Evolutionary conservation across 768 basidiomycete genomes (phyloP), one percentile per base, ranked within the genome.

Genomic region (Leccinum disarticulatum): DNA sequence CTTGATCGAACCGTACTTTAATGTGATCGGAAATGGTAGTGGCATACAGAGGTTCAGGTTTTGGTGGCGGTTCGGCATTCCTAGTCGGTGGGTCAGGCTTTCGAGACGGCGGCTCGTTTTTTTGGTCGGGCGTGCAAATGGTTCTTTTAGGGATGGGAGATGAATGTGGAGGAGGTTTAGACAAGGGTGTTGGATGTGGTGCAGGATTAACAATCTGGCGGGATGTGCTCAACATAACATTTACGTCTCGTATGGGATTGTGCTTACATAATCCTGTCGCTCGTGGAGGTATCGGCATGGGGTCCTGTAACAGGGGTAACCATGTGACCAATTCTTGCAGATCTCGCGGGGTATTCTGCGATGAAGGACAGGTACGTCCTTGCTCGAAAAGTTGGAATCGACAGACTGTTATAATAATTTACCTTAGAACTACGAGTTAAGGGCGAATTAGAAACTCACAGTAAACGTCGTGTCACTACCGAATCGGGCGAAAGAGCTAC

Each of bases 1-100:
- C 91, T 0, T 82, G 70, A 33, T 80, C 80, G 50, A 91, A 75
- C 22, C 76, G 81, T 19, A 87, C 80, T 54, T 76, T 79, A 22
- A 81, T 85, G 56, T 87, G 80, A 38, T 85, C 81, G 46, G 84
- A 77, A 7, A 88, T 68, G 0, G 70, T 76, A 13, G 80, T 55
- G 0, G 64, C 55, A 2, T 74, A 73, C 0, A 68, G 33, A 0
- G 56, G 58, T n/a, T 71, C 69, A 4, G 64, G 64, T 55, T 43
- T 66, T 33, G 28, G 59, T 1, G 52, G 55, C 17, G 28, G 47
- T 13, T 62, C 64, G 10, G 41, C 33, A 25, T 51, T 47, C 11
- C 27, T n/a, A n/a, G 6, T 58, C 3, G 58, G 55, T 43, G 41
- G 51, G 15, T 61, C 59, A 17, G 30, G 49, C 3, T 28, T 60